phyloP scores from a whole-genome alignment of 352 stramenopile genomes.

The Peronospora belbahrii region DNA sequence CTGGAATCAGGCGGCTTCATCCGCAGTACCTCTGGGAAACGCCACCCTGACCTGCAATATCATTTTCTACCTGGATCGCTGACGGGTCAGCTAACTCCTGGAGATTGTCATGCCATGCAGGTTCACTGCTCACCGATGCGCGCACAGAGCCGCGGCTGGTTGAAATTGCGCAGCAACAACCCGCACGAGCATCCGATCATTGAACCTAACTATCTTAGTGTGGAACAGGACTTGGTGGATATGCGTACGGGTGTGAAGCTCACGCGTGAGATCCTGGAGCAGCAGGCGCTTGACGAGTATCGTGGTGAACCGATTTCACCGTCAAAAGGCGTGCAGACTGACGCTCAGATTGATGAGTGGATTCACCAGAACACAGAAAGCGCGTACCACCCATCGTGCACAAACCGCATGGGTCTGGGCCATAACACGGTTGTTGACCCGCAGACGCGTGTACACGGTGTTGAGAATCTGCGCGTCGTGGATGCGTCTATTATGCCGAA shows the following conservation, averaged over 20 bases:
- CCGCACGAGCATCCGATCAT: constrained; percentile 75
- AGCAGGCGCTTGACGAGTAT: constrained; percentile 80
- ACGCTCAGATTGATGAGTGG: constrained; percentile 80
- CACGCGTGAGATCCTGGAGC: constrained; percentile 84
- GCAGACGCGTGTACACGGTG: constrained; percentile 72
- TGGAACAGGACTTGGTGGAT: constrained; percentile 67
- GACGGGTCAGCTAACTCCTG: constrained; percentile 25
- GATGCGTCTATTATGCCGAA: constrained; percentile 92
- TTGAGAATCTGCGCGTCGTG: constrained; percentile 85
- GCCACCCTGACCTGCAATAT: constrained; percentile 84
- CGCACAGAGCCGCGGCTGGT: constrained; percentile 71
- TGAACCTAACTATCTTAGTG: constrained; percentile 86
- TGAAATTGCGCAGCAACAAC: constrained; percentile 74
- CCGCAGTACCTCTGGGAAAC: constrained; percentile 54
- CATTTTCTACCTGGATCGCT: constrained; percentile 86
- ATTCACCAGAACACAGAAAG: constrained; percentile 78
- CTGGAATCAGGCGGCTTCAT: constrained; percentile 80
- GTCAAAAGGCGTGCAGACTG: constrained; percentile 43
- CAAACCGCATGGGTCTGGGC: constrained; percentile 80
- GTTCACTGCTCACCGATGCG: constrained; percentile 86
- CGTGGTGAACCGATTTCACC: constrained; percentile 74
- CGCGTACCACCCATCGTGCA: constrained; percentile 87
- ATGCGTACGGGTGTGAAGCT: constrained; percentile 71
- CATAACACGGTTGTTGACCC: constrained; percentile 87
- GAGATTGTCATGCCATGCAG: constrained; percentile 70